Evolutionary conservation across 164 flowering plant genomes (phyloP), one percentile per base, ranked within the genome.

Genomic region (Vitis amurensis): DNA sequence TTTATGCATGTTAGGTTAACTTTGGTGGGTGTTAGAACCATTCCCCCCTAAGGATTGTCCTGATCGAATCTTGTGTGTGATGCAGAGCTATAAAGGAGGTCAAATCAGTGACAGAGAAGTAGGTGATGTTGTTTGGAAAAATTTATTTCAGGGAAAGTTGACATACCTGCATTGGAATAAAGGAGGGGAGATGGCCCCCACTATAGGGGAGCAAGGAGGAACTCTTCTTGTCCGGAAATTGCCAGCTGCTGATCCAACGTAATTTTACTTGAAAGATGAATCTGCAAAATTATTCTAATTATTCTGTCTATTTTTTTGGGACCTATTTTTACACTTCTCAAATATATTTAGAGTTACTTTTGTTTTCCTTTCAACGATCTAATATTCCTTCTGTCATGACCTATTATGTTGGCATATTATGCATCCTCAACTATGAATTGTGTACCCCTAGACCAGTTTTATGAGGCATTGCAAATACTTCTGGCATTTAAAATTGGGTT

Each of bases 181-280:
- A 80, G 97, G 97, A 71, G 85, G 70, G 63, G 95, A 89, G 72
- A 92, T 94, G 98, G 83, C 86, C 12, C 97, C 97, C 11, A 81
- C 89, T 5, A 79, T 88, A 29, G 91, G 83, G 57, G 71, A 30
- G 29, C 68, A 83, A 63, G 89, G 84, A 5, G 90, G 92, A 59
- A 89, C 95, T 65, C 95, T 94, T 76, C 97, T 94, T 77, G 97
- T 94, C 27, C 87, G 98, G 67, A 91, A 87, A 81, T 55, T 94
- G 68, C 95, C 98, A 52, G 61, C 60, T 59, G 79, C 82, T 52
- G 84, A 89, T 80, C 83, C 94, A 73, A 80, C 67, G 98, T 94
- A 92, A 80, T 69, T 55, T 60, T 53, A 55, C 17, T 53, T 17
- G 48, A 63, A 15, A 8, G 55, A 17, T 63, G 44, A 47, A 63